Base-by-base conservation (phyloP, 1,284 basidiomycete genomes). In the Cryptococcus neoformans region DNA sequence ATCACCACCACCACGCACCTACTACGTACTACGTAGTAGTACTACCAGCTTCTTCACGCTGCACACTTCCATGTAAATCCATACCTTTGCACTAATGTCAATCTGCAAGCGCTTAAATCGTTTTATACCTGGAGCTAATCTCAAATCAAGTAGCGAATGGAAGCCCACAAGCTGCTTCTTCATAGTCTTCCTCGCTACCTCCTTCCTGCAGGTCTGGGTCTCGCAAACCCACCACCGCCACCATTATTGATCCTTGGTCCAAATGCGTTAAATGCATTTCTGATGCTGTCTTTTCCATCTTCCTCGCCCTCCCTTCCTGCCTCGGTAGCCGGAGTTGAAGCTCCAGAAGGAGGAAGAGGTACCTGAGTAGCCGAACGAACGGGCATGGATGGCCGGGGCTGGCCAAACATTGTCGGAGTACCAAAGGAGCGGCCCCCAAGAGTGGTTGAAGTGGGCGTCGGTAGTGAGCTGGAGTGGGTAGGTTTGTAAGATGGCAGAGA, bases 401-500 rank as follows among this genome's bases (percentile, higher is more conserved):
- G 56, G 49, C 69, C 64, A 55, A 68, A 69, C 10, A 50, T 55
- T 3, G 51, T 53, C 61, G 35, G 54, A 51, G 63, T 53, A 45
- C 55, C 56, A 34, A 59, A 62, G 17, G 57, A 34, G 45, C 46
- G 42, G 10, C 51, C 39, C 2, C 41, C 44, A 50, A 57, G 42
- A 17, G 37, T 37, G 63, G 49, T 46, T 14, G 54, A 50, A 28
- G 59, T 38, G 9, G 62, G 62, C 3, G 62, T 60, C 10, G 70
- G 66, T 4, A 69, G 61, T 10, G 68, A 71, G 11, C 66, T 65
- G 17, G 65, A 66, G 59, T 70, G 67, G 9, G 58, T 60, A 8
- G 66, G 70, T 53, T 62, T 66, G 38, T 57, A 56, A 12, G 65
- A 66, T 4, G 61, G 57, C 11, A 91, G 79, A 67, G 87, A 85